Conservation (phyloP, 192 early-diverging fungal species). For the Bifiguratus adelaidae region DNA sequence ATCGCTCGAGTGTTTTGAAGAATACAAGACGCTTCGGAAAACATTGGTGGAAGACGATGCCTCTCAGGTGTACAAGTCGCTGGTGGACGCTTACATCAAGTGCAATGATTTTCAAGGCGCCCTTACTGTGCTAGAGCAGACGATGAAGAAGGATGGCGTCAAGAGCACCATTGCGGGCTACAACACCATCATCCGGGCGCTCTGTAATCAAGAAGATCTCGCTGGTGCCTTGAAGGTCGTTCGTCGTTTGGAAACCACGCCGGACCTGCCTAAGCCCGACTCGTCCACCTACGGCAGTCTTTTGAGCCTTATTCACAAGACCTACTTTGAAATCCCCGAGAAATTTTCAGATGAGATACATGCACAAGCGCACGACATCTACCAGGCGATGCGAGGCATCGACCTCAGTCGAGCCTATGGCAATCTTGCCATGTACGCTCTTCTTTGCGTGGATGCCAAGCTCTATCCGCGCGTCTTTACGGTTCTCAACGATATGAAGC, state of each 20-base stretch:
- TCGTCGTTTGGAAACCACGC: constrained; percentile 3
- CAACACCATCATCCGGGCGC: constrained; percentile 20
- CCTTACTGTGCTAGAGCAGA: constrained; percentile 10
- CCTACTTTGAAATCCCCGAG: too few species aligned
- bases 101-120: constrained; percentile 13
- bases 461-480: constrained; percentile 2
- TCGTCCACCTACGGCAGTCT: constrained; percentile 21
- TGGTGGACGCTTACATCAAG: constrained; percentile 21
- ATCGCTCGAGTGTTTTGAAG: constrained; percentile 12
- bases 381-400: constrained; percentile 8
- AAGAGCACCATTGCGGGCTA: constrained; percentile 13
- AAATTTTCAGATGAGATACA: too few species aligned
- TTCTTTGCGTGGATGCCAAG: constrained; percentile 7
- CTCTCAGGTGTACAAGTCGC: constrained; percentile 21
- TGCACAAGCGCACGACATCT: constrained; percentile 11
- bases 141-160: constrained; percentile 13
- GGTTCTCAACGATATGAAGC: constrained; percentile 13
- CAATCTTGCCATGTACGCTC: constrained; percentile 17
- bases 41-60: constrained; percentile 8
- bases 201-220: constrained; percentile 7
- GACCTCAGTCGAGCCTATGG: constrained; percentile 20
- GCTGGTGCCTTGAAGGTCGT: constrained; percentile 11
- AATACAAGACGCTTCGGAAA: constrained; percentile 3
- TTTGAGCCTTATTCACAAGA: constrained; percentile 6
- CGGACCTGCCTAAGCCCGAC: constrained; percentile 11